Evolutionary conservation across 257 asterid genomes (phyloP).

Genomic region (Nyctanthes arbortristis): DNA sequence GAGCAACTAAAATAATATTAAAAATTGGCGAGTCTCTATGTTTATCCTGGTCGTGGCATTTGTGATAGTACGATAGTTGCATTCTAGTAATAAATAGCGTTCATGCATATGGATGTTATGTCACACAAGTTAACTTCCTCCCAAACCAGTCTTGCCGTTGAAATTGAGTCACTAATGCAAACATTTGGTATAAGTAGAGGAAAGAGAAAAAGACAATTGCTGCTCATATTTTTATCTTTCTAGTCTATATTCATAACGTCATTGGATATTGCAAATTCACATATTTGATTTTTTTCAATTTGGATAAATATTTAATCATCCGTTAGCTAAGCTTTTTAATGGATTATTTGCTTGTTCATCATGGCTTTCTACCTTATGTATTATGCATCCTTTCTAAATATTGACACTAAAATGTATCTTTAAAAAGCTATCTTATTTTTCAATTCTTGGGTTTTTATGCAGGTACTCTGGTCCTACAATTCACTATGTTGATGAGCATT

Average conservation of each 20-base stretch:
- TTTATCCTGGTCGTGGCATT: not conserved
- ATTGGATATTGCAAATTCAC: not conserved
- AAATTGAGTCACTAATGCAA: not conserved
- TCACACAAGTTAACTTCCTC: not conserved
- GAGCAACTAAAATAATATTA: too few species aligned
- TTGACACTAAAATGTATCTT: not conserved
- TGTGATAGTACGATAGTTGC: not conserved
- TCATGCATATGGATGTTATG: not conserved
- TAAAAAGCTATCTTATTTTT: not conserved
- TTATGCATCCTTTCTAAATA: not conserved
- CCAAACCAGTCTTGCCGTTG: not conserved
- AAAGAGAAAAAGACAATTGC: not conserved
- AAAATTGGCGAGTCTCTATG: too few species aligned
- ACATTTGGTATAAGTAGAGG: not conserved
- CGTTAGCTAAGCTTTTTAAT: not conserved
- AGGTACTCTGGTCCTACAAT: slow-evolving; percentile 82
- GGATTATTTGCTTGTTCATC: not conserved
- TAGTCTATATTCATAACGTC: not conserved
- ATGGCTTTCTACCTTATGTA: not conserved
- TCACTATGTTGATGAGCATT: slow-evolving; percentile 75
- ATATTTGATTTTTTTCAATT: not conserved
- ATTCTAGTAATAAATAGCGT: not conserved
- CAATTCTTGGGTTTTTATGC: not conserved
- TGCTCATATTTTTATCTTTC: not conserved
- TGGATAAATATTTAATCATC: not conserved